Evolutionary conservation across 164 flowering plant genomes (phyloP), one percentile per base, ranked within the genome.

Genomic region (Cinnamomum micranthum): DNA sequence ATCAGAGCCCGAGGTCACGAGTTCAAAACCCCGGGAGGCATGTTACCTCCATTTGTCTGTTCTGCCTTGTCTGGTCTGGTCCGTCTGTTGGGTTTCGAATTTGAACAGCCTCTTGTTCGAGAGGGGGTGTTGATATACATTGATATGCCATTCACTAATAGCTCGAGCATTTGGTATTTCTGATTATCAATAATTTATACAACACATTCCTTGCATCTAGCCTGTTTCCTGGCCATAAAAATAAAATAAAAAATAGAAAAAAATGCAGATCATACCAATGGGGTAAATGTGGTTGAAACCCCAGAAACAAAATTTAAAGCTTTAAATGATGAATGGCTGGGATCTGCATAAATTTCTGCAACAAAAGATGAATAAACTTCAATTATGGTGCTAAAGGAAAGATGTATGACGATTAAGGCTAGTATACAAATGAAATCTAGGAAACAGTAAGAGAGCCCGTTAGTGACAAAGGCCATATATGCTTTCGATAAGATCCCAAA

Each of bases 341-440:
- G 97, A 85, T 95, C 97, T 59, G 99, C 97, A 86, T 93, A 93
- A 31, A 92, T 91, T 86, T 95, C 99, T 95, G 92, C 71, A 84
- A 76, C 47, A 80, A 73, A 80, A 20, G 77, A 41, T 25, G 19
- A 24, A 70, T 13, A 71, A 65, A 6, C 62, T 27, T 64, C 12
- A 22, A 0, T 22, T 24, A 20, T 4, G 7, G 28, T 5, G 12
- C 13, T 64, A 10, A 64, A 64, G 27, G 27, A 64, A 64, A 64
- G 25, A 64, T 64, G 23, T 64, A 55, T 55, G 20, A 20, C 13
- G 19, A 41, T 41, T 41, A 41, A 41, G 60, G n/a, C 17, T 55
- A 4, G 60, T 55, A 55, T 55, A 55, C 4, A 55, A 2, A 13
- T 52, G 17, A 13, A 52, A 11, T 13, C 59, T 13, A n/a, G 59